These are phyloP conservation scores for Vaccinium vitisidaea DNA, from an alignment of 148 eudicot species.

Conservation along the genomic window DNA sequence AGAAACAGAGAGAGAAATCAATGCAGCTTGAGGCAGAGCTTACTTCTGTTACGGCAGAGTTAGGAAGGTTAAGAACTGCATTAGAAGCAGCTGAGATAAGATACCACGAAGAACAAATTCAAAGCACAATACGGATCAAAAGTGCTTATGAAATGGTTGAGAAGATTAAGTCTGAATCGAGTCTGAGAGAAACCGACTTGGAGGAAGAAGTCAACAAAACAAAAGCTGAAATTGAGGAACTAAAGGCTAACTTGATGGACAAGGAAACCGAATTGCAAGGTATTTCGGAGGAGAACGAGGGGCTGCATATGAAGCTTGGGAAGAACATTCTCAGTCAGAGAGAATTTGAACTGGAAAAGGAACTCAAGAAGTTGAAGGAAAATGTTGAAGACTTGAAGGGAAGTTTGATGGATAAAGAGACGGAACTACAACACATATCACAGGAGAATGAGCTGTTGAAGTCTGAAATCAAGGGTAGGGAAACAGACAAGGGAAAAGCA, in stretches of 20 bases:
- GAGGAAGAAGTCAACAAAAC: slow-evolving; percentile 48
- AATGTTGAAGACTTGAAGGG: slow-evolving; percentile 44
- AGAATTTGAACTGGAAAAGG: slow-evolving; percentile 47
- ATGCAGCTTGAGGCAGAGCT: slow-evolving; percentile 44
- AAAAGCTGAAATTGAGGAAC: slow-evolving; percentile 53
- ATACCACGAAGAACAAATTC: slow-evolving; percentile 52
- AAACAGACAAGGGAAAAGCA: slow-evolving; percentile 24
- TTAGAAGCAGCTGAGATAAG: slow-evolving; percentile 59
- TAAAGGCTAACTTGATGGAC: slow-evolving; percentile 75
- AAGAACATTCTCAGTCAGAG: slow-evolving; percentile 23
- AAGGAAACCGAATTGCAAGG: slow-evolving; percentile 82
- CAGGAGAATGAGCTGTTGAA: slow-evolving; percentile 67
- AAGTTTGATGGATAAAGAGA: slow-evolving; percentile 55
- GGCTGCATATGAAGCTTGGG: slow-evolving; percentile 43
- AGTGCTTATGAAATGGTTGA: slow-evolving; percentile 43
- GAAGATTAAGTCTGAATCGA: slow-evolving; percentile 36
- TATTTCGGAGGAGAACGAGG: slow-evolving; percentile 68
- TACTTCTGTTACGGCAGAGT: slow-evolving; percentile 43
- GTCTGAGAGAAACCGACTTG: slow-evolving; percentile 59
- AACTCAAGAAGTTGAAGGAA: slow-evolving; percentile 34
- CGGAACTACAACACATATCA: slow-evolving; percentile 36
- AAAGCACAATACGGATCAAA: slow-evolving; percentile 34
- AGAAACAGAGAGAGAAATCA: slow-evolving; percentile 11
- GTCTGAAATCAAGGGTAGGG: slow-evolving; percentile 39
- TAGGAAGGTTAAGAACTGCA: slow-evolving; percentile 41